Conservation (phyloP, 2,329 filamentous ascomycete genomes). For the Juglanconis juglandina region DNA sequence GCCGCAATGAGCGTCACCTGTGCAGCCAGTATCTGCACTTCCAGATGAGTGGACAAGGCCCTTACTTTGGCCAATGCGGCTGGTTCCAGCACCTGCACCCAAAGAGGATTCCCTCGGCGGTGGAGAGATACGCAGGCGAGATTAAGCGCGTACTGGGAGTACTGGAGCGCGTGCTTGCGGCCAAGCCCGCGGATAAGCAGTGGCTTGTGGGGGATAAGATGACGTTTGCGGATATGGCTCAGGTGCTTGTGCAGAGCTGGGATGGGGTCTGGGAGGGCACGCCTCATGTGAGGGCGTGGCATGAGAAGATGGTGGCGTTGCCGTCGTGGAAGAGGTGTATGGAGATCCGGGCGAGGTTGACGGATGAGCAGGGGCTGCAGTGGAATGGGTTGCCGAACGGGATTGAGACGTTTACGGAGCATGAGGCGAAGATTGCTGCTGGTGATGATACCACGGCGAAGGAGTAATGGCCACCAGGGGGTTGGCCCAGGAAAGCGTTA, state of each 20-base stretch:
- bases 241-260: slow-evolving; percentile 20
- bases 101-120: slow-evolving; percentile 21
- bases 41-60: slow-evolving; percentile 41
- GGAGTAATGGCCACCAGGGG: neutral
- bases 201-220: slow-evolving; percentile 26
- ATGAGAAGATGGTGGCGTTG: slow-evolving; percentile 30
- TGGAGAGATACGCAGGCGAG: slow-evolving; percentile 26
- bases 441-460: too few species aligned
- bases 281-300: slow-evolving; percentile 31
- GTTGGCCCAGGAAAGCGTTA: neutral
- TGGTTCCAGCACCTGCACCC: slow-evolving; percentile 36
- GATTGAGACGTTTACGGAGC: neutral
- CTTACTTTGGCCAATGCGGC: slow-evolving; percentile 40
- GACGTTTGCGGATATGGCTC: slow-evolving; percentile 25
- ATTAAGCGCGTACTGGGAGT: slow-evolving; percentile 24
- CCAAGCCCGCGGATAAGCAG: slow-evolving; percentile 17
- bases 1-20: slow-evolving; percentile 19
- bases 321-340: slow-evolving; percentile 32
- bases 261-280: slow-evolving; percentile 25
- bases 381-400: slow-evolving; percentile 12
- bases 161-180: slow-evolving; percentile 20
- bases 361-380: slow-evolving; percentile 20
- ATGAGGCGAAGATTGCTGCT: too few species aligned
- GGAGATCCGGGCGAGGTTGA: slow-evolving; percentile 21
- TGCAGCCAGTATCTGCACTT: slow-evolving; percentile 37